These are phyloP conservation scores for Pseudopediastrum boryanum DNA, from an alignment of 139 green algal species.

Conservation along the genomic window DNA sequence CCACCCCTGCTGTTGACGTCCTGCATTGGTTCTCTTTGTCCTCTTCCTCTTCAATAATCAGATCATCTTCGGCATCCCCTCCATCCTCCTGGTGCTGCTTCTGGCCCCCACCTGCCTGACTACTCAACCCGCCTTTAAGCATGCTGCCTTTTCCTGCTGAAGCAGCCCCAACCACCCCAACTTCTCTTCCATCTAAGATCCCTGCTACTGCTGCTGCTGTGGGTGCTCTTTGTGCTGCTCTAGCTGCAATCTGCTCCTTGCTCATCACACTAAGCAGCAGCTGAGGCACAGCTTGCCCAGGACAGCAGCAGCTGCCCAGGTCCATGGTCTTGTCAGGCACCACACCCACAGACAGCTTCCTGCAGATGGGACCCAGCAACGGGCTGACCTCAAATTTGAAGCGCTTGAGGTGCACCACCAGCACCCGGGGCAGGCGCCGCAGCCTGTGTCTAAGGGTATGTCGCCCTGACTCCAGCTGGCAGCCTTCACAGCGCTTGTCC, in stretches of 20 bases:
- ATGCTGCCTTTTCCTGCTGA: too few species aligned
- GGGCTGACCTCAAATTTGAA: slow-evolving; percentile 50
- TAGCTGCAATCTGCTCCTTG: neutral
- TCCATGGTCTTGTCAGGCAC: slow-evolving; percentile 21
- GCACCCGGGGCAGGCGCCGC: slow-evolving; percentile 60
- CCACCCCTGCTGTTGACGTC: too few species aligned
- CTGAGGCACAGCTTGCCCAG: slow-evolving; percentile 9
- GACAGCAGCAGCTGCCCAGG: slow-evolving; percentile 21
- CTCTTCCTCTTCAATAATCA: too few species aligned
- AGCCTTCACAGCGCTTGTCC: slow-evolving; percentile 69
- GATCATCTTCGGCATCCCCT: too few species aligned
- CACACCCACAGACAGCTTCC: slow-evolving; percentile 45
- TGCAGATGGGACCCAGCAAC: slow-evolving; percentile 20
- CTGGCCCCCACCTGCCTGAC: too few species aligned
- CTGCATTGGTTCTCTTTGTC: too few species aligned
- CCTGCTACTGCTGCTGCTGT: slow-evolving; percentile 16
- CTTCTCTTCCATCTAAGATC: too few species aligned
- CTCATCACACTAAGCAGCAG: slow-evolving; percentile 23
- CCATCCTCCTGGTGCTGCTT: too few species aligned
- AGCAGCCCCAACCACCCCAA: too few species aligned
- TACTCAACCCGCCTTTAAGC: too few species aligned
- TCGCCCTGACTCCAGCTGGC: slow-evolving; percentile 32
- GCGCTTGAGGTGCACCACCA: slow-evolving; percentile 80
- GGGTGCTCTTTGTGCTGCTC: neutral
- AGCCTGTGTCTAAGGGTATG: slow-evolving; percentile 57